phyloP scores from a whole-genome alignment of 1,139 yeast species.

The Suhomyces wounanorum region DNA sequence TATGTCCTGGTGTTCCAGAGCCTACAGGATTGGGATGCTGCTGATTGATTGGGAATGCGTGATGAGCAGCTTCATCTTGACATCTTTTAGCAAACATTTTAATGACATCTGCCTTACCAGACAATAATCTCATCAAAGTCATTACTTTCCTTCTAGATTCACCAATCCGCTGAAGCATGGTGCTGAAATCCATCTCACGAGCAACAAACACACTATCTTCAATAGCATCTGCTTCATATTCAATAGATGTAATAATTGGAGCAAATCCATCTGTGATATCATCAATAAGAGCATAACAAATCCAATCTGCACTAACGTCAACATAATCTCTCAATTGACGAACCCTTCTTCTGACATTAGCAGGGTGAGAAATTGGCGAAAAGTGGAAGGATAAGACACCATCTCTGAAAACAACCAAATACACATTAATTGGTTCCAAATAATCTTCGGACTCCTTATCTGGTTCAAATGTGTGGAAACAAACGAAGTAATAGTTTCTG shows the following conservation, averaged over 20 bases:
- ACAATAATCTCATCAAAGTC: conserved; percentile 85
- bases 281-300: conserved; percentile 90
- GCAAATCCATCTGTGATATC: conserved; percentile 94
- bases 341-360: conserved; percentile 88
- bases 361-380: conserved; percentile 77
- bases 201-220: conserved; percentile 66
- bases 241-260: conserved; percentile 83
- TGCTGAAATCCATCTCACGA: conserved; percentile 56
- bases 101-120: conserved; percentile 96
- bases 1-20: conserved; percentile 8
- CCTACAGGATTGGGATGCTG: not conserved
- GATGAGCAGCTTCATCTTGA: conserved; percentile 57
- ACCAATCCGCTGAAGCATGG: conserved; percentile 80
- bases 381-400: conserved; percentile 88
- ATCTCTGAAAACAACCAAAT: conserved; percentile 81
- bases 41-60: conserved; percentile 8
- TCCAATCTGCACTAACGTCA: conserved; percentile 87
- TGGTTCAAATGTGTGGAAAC: conserved; percentile 80
- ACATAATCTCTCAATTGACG: conserved; percentile 88
- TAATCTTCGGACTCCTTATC: conserved; percentile 78
- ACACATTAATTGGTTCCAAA: conserved; percentile 84
- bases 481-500: conserved; percentile 73
- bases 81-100: conserved; percentile 97
- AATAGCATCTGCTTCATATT: conserved; percentile 87
- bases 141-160: conserved; percentile 87